Conservation (phyloP, 1,284 basidiomycete genomes). For the Trametes sp. region DNA sequence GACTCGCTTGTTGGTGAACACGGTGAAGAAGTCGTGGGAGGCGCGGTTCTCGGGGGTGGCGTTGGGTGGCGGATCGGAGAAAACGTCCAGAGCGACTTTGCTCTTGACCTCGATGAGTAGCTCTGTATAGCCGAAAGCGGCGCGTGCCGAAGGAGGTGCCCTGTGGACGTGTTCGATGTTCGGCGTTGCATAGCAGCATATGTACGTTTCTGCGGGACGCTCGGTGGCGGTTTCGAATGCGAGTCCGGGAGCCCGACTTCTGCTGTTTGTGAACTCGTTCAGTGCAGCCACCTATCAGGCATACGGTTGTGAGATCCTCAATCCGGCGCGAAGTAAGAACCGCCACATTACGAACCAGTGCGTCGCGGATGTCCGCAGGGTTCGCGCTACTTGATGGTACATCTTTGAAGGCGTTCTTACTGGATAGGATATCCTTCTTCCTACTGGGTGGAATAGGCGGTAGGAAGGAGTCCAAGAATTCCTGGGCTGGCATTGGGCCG, state of each 20-base stretch:
- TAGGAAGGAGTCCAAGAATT: constrained; percentile 4
- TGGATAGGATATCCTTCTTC: not conserved
- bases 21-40: not conserved
- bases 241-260: constrained; percentile 17
- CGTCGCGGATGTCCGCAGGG: constrained; percentile 4
- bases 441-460: not conserved
- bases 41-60: not conserved
- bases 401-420: not conserved
- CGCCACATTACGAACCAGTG: constrained; percentile 1
- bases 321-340: not conserved
- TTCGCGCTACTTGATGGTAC: not conserved
- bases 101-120: constrained; percentile 17
- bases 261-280: constrained; percentile 9
- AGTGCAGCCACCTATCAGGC: constrained; percentile 3
- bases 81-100: constrained; percentile 9
- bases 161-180: not conserved
- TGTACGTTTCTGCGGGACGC: constrained; percentile 14
- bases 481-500: too few species aligned
- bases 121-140: constrained; percentile 21
- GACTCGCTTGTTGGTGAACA: not conserved
- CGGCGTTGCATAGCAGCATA: constrained; percentile 16
- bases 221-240: constrained; percentile 9
- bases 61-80: constrained; percentile 11
- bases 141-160: not conserved
- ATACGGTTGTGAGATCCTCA: not conserved